Percentiles rank a stretch among this genome's conserved stretches.
phyloP scores from a whole-genome alignment of 768 basidiomycete genomes.

The Suillus plorans region DNA sequence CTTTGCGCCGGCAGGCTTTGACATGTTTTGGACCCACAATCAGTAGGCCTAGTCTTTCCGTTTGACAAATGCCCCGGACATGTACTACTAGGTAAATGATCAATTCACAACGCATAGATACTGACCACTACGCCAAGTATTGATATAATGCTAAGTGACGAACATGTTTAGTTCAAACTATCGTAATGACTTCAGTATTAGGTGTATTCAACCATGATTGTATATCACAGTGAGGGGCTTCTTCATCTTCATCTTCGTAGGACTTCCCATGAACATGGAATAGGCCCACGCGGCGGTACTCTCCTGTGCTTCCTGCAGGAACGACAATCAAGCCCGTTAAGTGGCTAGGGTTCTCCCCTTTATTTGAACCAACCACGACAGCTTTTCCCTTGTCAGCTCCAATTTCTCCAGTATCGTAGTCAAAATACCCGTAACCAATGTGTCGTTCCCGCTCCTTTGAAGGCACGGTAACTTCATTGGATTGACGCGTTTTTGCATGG shows the following conservation, averaged over 20 bases:
- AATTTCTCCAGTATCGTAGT: neutral
- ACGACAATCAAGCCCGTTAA: constrained; percentile 1
- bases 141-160: neutral
- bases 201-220: neutral
- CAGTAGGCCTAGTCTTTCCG: neutral
- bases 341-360: neutral
- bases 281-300: constrained; percentile 3
- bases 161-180: neutral
- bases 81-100: neutral
- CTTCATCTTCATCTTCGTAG: constrained; percentile 6
- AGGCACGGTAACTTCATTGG: neutral
- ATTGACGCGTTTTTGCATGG: neutral
- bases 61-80: neutral
- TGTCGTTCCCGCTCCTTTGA: neutral
- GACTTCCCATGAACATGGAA: neutral
- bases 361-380: constrained; percentile 2
- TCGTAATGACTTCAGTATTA: neutral
- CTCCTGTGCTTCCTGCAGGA: neutral
- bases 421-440: constrained; percentile 4
- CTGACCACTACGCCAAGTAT: neutral
- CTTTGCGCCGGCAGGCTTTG: neutral
- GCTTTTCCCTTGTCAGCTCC: constrained; percentile 2
- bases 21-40: neutral
- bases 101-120: neutral
- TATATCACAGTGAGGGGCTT: constrained; percentile 3